phyloP scores from a whole-genome alignment of 108 stramenopile genomes.

The Nitzschia palea region DNA sequence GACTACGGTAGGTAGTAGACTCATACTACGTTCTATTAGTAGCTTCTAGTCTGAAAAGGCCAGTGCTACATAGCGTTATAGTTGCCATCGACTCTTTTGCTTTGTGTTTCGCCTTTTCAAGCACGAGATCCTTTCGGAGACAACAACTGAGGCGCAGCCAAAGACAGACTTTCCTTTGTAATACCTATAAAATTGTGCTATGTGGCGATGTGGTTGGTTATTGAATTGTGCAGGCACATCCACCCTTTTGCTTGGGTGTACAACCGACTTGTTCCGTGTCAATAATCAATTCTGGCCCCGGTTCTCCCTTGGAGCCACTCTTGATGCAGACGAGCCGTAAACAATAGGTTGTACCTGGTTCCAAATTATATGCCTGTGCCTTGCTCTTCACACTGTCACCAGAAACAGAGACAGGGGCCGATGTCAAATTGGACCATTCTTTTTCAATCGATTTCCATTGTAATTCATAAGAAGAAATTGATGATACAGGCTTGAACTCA shows the following conservation, averaged over 20 bases:
- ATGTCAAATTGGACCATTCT: conserved; percentile 6
- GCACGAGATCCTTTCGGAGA: too few relatives aligned
- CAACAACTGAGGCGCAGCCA: too few relatives aligned
- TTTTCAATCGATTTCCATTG: conserved; percentile 41
- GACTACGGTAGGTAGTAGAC: too few relatives aligned
- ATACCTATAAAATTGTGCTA: too few relatives aligned
- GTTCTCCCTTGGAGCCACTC: conserved; percentile 31
- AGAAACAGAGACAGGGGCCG: not conserved
- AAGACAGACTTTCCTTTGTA: too few relatives aligned
- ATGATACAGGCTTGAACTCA: conserved; percentile 40
- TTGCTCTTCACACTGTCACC: conserved; percentile 13
- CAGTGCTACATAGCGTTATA: too few relatives aligned
- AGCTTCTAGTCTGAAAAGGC: too few relatives aligned
- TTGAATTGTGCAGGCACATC: conserved; percentile 41
- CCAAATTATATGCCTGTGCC: conserved; percentile 27
- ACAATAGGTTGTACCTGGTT: conserved; percentile 59
- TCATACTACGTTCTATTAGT: too few relatives aligned
- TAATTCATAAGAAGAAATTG: conserved; percentile 33
- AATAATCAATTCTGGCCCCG: conserved; percentile 48
- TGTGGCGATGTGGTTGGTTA: too few relatives aligned
- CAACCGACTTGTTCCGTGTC: conserved; percentile 72
- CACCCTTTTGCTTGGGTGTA: conserved; percentile 40
- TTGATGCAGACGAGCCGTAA: conserved; percentile 35
- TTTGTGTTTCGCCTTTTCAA: too few relatives aligned
- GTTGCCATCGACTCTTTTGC: too few relatives aligned